Evolutionary conservation across 192 early-diverging fungal species (phyloP).

Genomic region (Glomus cerebriforme): DNA sequence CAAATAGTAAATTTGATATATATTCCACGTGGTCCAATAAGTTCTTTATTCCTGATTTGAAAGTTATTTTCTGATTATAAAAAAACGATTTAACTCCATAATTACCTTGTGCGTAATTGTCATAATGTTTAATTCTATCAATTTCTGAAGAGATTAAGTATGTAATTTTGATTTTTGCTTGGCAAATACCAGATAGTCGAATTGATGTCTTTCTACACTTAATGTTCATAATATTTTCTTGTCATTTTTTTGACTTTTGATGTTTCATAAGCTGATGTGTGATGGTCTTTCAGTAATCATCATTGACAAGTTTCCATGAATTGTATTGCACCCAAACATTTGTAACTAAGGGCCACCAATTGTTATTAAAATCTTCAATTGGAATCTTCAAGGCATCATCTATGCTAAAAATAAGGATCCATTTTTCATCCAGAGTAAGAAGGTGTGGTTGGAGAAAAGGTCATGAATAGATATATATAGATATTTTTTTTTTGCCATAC

Average conservation of each 20-base stretch:
- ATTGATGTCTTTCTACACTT: constrained; percentile 3
- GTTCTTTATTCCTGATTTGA: too few species aligned
- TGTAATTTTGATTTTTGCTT: constrained; percentile 22
- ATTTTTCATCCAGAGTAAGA: constrained; percentile 26
- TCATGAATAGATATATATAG: too few species aligned
- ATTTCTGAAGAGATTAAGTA: not conserved
- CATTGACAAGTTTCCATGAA: not conserved
- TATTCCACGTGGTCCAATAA: too few species aligned
- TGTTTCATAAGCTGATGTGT: not conserved
- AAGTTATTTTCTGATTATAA: too few species aligned
- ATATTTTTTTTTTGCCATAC: too few species aligned
- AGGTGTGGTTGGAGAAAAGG: too few species aligned
- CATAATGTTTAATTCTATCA: constrained; percentile 9
- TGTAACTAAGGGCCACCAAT: constrained; percentile 30
- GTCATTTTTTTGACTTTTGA: not conserved
- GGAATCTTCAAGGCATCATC: not conserved
- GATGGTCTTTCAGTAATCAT: constrained; percentile 12
- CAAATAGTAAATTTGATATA: too few species aligned
- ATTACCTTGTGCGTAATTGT: too few species aligned
- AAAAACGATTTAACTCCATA: too few species aligned
- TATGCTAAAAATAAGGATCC: constrained; percentile 26
- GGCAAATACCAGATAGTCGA: constrained; percentile 3
- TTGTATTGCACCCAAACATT: constrained; percentile 29
- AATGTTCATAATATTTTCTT: not conserved
- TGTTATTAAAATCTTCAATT: too few species aligned